Evolutionary conservation across 2,329 filamentous ascomycete genomes (phyloP), one percentile per base, ranked within the genome.

Genomic region (Sordariomycetes sp.): DNA sequence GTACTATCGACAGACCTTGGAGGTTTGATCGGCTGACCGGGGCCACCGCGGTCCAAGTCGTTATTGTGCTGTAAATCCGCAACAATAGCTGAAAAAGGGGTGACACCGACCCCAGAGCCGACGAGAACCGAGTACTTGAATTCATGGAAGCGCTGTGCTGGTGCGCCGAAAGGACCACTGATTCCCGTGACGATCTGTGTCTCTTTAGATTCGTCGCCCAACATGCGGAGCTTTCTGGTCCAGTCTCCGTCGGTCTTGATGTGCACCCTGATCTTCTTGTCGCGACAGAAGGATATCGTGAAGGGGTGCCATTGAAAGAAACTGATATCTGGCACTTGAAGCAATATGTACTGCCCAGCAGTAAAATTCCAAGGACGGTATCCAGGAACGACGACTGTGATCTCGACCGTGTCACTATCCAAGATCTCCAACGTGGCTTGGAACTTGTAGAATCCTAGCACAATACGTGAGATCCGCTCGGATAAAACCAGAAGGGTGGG

Each of bases 281-380:
- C 68, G 11, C 61, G 58, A 40, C 70, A 75, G 3, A 66, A 64
- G 0, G 71, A 75, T 1, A 76, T 66, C 0, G 72, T 75, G 42
- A 76, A 76, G 0, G 70, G 71, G 36, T 76, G 71, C 71, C 71
- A 76, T 42, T 75, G 70, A 38, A 70, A 75, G 32, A 59, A 51
- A 23, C 68, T 72, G 15, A 75, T 48, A 19, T 55, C 40, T 0
- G 70, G 72, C 0, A 75, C 66, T 41, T 75, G 71, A 0, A 75
- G 52, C 28, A 76, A 66, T 10, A 76, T 59, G 37, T 74, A 74
- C 45, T 75, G 70, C 0, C 71, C 70, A n/a, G 70, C 70, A 33
- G 64, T 61, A 45, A 72, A 74, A 23, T 57, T 58, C 68, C 67
- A 73, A 4, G 68, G 51, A 2, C 64, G 53, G 33, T 63, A 57